A percentile compares a stretch with the other conserved stretches of the same genome.
These are phyloP conservation scores for Cephalotrichum gorgonifer DNA, from an alignment of 2,329 filamentous ascomycete genomes.

Conservation along the genomic window DNA sequence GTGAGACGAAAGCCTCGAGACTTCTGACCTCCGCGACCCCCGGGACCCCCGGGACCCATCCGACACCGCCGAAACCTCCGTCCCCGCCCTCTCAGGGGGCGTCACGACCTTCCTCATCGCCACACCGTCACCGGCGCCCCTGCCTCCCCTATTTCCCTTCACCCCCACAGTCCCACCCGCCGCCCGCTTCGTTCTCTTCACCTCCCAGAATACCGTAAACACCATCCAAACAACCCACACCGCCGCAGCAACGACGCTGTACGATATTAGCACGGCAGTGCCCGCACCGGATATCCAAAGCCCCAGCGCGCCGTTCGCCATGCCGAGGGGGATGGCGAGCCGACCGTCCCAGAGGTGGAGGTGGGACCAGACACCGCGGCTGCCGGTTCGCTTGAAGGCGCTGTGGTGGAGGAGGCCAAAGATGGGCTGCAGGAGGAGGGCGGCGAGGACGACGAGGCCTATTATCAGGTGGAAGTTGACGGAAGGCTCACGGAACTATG, in stretches of 20 bases:
- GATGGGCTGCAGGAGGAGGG: constrained; percentile 28
- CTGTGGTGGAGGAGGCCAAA: constrained; percentile 31
- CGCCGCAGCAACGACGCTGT: constrained; percentile 25
- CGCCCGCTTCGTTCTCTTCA: neutral
- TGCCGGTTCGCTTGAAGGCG: constrained; percentile 22
- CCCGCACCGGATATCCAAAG: constrained; percentile 23
- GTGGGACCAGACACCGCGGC: constrained; percentile 29
- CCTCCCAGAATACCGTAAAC: constrained; percentile 13
- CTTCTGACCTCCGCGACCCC: too few relatives aligned
- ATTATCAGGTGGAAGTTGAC: constrained; percentile 34
- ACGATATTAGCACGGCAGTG: constrained; percentile 19
- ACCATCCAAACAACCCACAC: constrained; percentile 26
- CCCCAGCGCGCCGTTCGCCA: constrained; percentile 34
- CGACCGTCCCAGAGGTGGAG: constrained; percentile 33
- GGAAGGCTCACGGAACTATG: constrained; percentile 18
- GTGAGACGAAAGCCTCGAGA: too few relatives aligned
- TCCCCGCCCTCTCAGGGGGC: constrained; percentile 26
- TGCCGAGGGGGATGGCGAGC: constrained; percentile 25
- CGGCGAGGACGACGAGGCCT: constrained; percentile 28
- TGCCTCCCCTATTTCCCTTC: too few relatives aligned
- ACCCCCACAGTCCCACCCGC: neutral
- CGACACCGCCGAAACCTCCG: constrained; percentile 30
- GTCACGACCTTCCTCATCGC: neutral
- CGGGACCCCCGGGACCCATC: too few relatives aligned
- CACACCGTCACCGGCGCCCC: too few relatives aligned